Evolutionary conservation across 768 basidiomycete species (phyloP), one percentile per base, ranked within the genome.

Genomic region (Dacryopinax spathularia): DNA sequence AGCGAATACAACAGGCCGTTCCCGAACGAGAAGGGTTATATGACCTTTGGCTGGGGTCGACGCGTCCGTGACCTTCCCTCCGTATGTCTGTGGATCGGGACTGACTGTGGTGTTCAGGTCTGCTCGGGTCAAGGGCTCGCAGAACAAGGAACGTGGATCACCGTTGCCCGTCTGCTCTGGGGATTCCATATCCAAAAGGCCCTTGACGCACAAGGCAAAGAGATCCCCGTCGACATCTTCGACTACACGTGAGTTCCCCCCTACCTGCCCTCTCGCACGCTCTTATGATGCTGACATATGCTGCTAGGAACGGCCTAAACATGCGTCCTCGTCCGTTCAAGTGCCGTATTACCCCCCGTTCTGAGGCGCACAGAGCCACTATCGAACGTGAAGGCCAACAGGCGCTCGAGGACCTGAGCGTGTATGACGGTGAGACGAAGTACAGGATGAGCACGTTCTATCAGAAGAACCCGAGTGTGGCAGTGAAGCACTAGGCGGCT

Each of bases 291-390:
- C 43, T 44, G 13, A 44, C 43, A 9, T 22, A 22, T 7, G 9
- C n/a, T n/a, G n/a, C 10, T 20, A 44, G 43, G 43, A 44, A 44
- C 43, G 43, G 43, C 13, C 43, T 44, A 9, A 44, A 44, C 43
- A 44, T 44, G 43, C 65, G 66, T 1, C 66, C 66, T 1, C 61
- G 60, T 18, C 66, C 66, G 2, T 67, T 67, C 56, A 18, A 29
- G 0, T 67, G 66, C 60, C 3, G 3, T 0, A 67, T 67, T 27
- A 34, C 15, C 10, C 62, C 63, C 1, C 29, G 66, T 20, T 60
- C 27, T 48, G 62, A 33, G 12, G 48, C 16, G 18, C 48, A 66
- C 15, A 29, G 56, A 59, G 33, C 41, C 29, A 63, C 63, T 10
- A 62, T 66, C 1, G 43, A 63, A 25, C 60, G 62, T 31, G 66